Evolutionary conservation across 129 eudicot species (phyloP), one percentile per base, ranked within the genome.

Genomic region (Lonicera japonica): DNA sequence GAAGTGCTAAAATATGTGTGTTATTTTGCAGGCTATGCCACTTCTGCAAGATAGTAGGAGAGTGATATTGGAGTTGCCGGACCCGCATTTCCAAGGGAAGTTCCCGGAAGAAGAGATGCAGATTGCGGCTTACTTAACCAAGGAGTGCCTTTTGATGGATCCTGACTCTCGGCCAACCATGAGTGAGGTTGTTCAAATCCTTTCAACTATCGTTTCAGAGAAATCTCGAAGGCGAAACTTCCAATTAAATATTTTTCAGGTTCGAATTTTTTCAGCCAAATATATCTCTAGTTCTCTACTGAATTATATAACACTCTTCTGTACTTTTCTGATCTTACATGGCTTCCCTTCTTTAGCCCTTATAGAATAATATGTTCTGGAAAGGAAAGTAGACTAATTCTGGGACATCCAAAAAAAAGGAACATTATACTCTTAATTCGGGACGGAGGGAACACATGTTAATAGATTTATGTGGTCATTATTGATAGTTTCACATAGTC

Each of bases 171-270:
- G 98, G 60, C 98, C 98, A 47, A 82, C 79, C 62, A 92, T 92
- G 96, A 79, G 86, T 11, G 98, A 92, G 72, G 96, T 92, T 48
- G 98, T 92, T 69, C 98, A 92, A 64, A 82, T 92, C 60, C 91
- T 92, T 70, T 78, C 91, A 64, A 84, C 96, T 56, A 80, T 87
- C 17, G 76, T 83, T 20, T 89, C 96, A 0, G 80, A 76, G 25
- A 80, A 74, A 72, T 84, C 95, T 23, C 75, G 63, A 64, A 68
- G 96, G 65, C 77, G 83, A 46, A 87, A 80, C 40, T 63, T 87
- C 56, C 72, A 84, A 4, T 11, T 80, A 22, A 79, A 82, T 67
- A 70, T 80, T 8, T 73, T 60, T 46, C 88, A 78, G 96, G 98
- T 87, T 60, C 43, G 29, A 24, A 50, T 23, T 12, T 7, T 8